Conservation (phyloP, 768 basidiomycete species). For the Gloeostereum incarnatum region DNA sequence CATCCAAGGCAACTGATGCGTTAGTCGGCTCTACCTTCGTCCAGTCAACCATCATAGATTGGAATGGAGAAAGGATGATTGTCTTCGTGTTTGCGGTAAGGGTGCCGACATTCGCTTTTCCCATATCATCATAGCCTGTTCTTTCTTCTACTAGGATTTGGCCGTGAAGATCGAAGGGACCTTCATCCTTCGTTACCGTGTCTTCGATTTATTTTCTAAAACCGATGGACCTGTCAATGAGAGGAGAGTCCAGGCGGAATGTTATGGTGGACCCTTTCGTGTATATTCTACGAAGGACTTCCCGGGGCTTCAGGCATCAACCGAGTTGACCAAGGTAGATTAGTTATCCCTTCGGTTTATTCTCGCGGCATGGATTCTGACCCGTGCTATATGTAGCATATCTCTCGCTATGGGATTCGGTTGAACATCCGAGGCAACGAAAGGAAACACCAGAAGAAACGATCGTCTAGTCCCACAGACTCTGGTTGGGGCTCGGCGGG, state of each 20-base stretch:
- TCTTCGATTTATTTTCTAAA: conserved; percentile 49
- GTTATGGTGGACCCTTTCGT: conserved; percentile 52
- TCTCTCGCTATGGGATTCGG: conserved; percentile 47
- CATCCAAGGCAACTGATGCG: conserved; percentile 38
- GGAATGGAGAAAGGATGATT: conserved; percentile 43
- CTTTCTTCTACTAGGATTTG: conserved; percentile 39
- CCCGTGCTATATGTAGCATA: conserved; percentile 24
- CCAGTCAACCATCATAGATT: conserved; percentile 44
- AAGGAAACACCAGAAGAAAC: conserved; percentile 38
- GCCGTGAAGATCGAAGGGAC: conserved; percentile 60
- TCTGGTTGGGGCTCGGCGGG: neutral
- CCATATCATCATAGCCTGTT: neutral
- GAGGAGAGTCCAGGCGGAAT: conserved; percentile 52
- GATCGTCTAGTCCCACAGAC: conserved; percentile 9
- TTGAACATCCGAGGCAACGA: conserved; percentile 52
- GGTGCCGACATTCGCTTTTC: conserved; percentile 6
- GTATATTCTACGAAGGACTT: conserved; percentile 69
- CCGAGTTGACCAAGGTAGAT: conserved; percentile 59
- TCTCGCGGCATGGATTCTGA: neutral
- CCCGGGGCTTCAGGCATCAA: conserved; percentile 57
- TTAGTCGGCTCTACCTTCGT: conserved; percentile 57
- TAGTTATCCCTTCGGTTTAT: neutral
- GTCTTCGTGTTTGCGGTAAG: conserved; percentile 60
- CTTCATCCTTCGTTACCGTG: conserved; percentile 57
- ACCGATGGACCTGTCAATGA: conserved; percentile 21